A percentile compares a stretch with the other conserved stretches of the same genome.
These are phyloP conservation scores for Pyricularia pennisetigena DNA, from an alignment of 2,329 filamentous ascomycete species.

Conservation along the genomic window DNA sequence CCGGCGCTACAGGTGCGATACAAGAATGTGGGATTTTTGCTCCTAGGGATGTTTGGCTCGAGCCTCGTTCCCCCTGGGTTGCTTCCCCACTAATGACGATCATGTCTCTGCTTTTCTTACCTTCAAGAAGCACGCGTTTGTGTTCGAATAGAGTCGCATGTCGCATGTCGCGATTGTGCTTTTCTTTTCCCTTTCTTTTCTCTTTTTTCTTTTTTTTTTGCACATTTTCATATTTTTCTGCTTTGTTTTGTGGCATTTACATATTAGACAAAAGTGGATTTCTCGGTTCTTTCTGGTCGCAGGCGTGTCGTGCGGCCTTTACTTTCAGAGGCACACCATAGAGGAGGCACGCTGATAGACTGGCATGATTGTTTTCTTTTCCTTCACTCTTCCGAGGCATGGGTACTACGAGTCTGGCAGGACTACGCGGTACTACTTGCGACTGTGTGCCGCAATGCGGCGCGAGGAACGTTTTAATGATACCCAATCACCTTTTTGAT, in stretches of 20 bases:
- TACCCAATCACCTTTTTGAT: conserved; percentile 3
- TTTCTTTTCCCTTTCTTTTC: too few relatives aligned
- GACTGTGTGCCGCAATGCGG: neutral
- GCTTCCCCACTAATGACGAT: conserved; percentile 24
- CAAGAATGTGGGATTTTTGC: conserved; percentile 11
- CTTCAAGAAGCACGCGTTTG: conserved; percentile 15
- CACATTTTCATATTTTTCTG: conserved; percentile 9
- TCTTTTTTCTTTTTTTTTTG: conserved; percentile 3
- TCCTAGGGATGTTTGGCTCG: conserved; percentile 9
- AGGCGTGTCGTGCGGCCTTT: conserved; percentile 4
- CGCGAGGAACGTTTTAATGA: conserved; percentile 3
- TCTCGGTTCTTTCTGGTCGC: conserved; percentile 45
- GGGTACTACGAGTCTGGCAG: neutral
- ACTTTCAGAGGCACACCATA: conserved; percentile 2
- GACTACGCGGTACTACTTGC: neutral
- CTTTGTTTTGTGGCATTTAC: conserved; percentile 20
- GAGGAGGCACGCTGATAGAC: conserved; percentile 4
- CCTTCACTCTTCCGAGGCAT: conserved; percentile 4
- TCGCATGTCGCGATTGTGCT: conserved; percentile 1
- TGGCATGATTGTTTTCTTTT: conserved; percentile 5
- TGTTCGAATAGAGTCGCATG: conserved; percentile 11
- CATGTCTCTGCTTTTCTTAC: conserved; percentile 25
- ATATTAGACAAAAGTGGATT: conserved; percentile 58
- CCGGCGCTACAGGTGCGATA: conserved; percentile 19
- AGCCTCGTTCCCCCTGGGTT: conserved; percentile 9